Evolutionary conservation across 345 rosid species (phyloP).

Genomic region (Rhizophora apiculata): DNA sequence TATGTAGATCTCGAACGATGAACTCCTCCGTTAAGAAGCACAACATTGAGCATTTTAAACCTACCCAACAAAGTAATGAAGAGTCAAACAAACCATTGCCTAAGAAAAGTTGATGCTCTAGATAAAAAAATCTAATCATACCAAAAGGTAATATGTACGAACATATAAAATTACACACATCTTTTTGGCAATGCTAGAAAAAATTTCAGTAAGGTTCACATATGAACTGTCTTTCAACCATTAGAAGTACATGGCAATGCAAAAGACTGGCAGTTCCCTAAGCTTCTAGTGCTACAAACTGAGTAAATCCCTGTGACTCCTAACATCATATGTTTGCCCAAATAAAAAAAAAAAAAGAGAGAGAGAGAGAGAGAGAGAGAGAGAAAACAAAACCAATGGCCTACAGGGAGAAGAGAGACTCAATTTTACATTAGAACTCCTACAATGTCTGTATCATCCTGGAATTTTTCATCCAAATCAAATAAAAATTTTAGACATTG

Average conservation of each 20-base stretch:
- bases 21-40: background rate
- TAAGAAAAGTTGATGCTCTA: background rate
- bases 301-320: background rate
- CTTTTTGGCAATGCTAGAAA: too few relatives aligned
- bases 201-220: too few relatives aligned
- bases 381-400: too few relatives aligned
- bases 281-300: too few relatives aligned
- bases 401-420: too few relatives aligned
- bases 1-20: background rate
- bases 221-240: background rate
- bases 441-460: too few relatives aligned
- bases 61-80: background rate
- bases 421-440: too few relatives aligned
- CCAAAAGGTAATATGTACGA: too few relatives aligned
- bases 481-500: background rate
- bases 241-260: background rate
- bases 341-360: too few relatives aligned
- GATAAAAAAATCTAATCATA: too few relatives aligned
- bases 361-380: too few relatives aligned
- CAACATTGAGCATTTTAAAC: background rate
- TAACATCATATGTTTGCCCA: background rate
- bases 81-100: background rate
- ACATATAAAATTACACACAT: too few relatives aligned
- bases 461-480: background rate
- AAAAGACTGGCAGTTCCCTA: background rate